Percentiles rank a stretch among this genome's conserved stretches.
phyloP scores from a whole-genome alignment of 352 stramenopile species.

The Thraustochytrium sp. region DNA sequence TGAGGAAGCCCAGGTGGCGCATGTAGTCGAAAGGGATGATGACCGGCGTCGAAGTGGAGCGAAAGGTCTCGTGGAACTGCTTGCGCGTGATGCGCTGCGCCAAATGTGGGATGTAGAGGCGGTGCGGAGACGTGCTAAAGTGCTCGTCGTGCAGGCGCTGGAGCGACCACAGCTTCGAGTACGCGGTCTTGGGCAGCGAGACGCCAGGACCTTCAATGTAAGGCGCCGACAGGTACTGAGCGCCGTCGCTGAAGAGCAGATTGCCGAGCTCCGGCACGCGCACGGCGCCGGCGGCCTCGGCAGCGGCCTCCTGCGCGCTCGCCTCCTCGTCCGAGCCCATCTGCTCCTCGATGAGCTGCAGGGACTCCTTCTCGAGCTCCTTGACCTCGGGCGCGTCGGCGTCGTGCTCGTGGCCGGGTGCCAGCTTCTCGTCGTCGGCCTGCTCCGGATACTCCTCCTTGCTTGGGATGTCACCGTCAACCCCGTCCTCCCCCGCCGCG shows the following conservation, averaged over 20 bases:
- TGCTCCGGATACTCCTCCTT: slow-evolving; percentile 37
- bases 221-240: background rate
- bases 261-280: slow-evolving; percentile 22
- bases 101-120: slow-evolving; percentile 13
- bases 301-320: background rate
- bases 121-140: background rate
- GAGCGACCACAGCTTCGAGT: slow-evolving; percentile 23
- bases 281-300: background rate
- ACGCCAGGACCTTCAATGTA: background rate
- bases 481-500: background rate
- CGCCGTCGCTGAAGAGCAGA: slow-evolving; percentile 30
- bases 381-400: background rate
- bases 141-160: slow-evolving; percentile 43
- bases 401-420: background rate
- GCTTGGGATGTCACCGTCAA: background rate
- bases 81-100: background rate
- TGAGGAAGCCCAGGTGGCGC: slow-evolving; percentile 25
- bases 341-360: slow-evolving; percentile 10
- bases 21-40: slow-evolving; percentile 38
- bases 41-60: slow-evolving; percentile 24
- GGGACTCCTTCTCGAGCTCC: slow-evolving; percentile 18
- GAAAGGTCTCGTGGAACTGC: slow-evolving; percentile 42
- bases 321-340: background rate
- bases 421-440: background rate
- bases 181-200: background rate